These are phyloP conservation scores for Haematococcus lacustris DNA, from an alignment of 139 green algal species.

Conservation along the genomic window DNA sequence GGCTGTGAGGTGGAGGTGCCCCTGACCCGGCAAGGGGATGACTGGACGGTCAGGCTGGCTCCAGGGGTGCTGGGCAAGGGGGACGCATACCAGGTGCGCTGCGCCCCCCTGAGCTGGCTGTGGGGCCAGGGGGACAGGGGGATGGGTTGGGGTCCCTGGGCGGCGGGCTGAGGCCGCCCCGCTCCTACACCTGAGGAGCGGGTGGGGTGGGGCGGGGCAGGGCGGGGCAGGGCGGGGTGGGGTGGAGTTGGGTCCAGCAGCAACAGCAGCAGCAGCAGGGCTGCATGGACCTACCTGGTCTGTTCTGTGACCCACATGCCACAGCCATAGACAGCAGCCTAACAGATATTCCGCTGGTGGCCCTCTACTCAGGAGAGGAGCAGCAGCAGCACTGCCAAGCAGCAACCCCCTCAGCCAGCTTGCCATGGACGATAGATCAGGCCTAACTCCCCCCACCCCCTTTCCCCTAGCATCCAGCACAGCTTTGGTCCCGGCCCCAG, in stretches of 20 bases:
- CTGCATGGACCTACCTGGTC: too few species aligned
- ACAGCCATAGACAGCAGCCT: too few species aligned
- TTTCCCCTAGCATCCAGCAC: background rate
- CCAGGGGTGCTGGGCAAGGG: slow-evolving; percentile 6
- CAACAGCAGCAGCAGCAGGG: too few species aligned
- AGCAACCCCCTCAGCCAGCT: too few species aligned
- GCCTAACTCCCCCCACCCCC: too few species aligned
- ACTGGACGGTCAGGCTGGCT: slow-evolving; percentile 13
- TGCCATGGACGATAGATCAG: too few species aligned
- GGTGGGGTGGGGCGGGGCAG: background rate
- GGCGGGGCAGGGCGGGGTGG: slow-evolving; percentile 11
- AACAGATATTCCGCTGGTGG: too few species aligned
- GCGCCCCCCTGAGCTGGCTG: slow-evolving; percentile 1
- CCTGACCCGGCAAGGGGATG: slow-evolving; percentile 3
- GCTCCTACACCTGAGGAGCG: background rate
- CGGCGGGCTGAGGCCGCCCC: background rate
- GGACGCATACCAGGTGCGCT: slow-evolving; percentile 13
- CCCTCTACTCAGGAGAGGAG: too few species aligned
- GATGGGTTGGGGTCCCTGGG: slow-evolving; percentile 29
- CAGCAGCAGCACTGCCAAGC: too few species aligned
- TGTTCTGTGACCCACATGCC: too few species aligned
- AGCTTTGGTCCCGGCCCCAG: background rate
- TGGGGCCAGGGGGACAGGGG: slow-evolving; percentile 11
- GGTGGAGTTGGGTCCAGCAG: background rate
- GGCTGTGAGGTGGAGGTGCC: slow-evolving; percentile 12